Base-by-base conservation (phyloP, 2,329 filamentous ascomycete species). In the Ceratocystis albifundus region DNA sequence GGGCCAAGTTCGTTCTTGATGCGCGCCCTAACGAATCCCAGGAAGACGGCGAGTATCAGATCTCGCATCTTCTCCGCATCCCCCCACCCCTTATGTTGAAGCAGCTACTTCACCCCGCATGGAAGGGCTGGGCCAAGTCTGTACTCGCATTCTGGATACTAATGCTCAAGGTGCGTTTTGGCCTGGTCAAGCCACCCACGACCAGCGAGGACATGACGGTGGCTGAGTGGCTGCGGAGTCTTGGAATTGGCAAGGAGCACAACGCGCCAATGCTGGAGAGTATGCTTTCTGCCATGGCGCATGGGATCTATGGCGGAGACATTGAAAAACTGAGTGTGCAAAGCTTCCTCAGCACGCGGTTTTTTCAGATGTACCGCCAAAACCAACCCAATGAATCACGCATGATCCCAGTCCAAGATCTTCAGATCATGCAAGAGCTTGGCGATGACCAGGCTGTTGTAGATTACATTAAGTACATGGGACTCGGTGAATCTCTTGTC, bases 231-330 rank as follows among this genome's bases (percentile, higher is more conserved):
- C 70, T 77, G 53, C 70, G 73, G 45, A 63, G 70, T 15, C 66
- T 69, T 28, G 67, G 67, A 17, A 64, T 69, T 17, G 62, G 69
- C 65, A 65, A 65, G 30, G 66, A 66, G 28, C 22, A 68, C 25
- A 36, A 41, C 12, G 69, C 48, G 67, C 72, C 44, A 69, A 88
- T 5, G 84, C 84, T 15, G 80, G 94, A 70, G 92, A 95, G 71
- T 65, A 96, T 20, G 76, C 85, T 5, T 20, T 96, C 90, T 4
- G 90, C 87, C 64, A 77, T 85, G 72, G 72, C 90, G 65, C 94
- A 97, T 75, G 94, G 94, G 53, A 90, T 97, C 67, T 96, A 95
- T 74, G 94, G 92, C 25, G 94, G 94, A 4, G 89, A 96, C 75
- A 84, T 96, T 61, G 85, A 89, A 74, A 82, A 87, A 72, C 78